Evolutionary conservation across 768 basidiomycete species (phyloP).

Genomic region (Xerocomus potaroensis): DNA sequence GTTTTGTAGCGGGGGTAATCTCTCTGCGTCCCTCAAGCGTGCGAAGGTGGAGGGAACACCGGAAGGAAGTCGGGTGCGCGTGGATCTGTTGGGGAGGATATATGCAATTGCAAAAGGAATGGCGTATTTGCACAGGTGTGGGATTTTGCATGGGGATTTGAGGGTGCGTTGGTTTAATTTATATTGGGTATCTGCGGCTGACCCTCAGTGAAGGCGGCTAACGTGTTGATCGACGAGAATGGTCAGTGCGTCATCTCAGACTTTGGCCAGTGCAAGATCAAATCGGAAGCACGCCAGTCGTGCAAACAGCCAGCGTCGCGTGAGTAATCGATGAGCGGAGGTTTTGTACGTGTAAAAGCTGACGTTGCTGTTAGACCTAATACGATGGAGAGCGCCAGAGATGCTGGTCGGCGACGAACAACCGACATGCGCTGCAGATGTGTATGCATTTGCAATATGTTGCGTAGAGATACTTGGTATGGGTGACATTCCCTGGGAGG

Average conservation of each 20-base stretch:
- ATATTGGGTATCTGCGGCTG: not conserved
- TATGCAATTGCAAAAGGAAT: slow-evolving; percentile 77
- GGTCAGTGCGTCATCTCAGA: slow-evolving; percentile 72
- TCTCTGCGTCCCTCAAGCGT: slow-evolving; percentile 54
- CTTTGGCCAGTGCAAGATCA: slow-evolving; percentile 81
- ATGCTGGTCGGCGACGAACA: slow-evolving; percentile 45
- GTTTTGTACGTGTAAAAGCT: not conserved
- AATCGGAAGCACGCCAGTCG: slow-evolving; percentile 60
- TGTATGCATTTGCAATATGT: slow-evolving; percentile 65
- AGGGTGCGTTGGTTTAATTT: slow-evolving; percentile 45
- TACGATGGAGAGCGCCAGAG: slow-evolving; percentile 73
- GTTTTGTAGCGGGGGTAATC: slow-evolving; percentile 61
- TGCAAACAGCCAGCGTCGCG: slow-evolving; percentile 48
- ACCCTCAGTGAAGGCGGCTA: slow-evolving; percentile 49
- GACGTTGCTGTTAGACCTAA: slow-evolving; percentile 46
- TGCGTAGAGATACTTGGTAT: slow-evolving; percentile 62
- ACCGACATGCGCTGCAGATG: slow-evolving; percentile 54
- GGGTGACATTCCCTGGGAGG: slow-evolving; percentile 58
- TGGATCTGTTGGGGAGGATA: slow-evolving; percentile 56
- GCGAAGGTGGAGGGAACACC: slow-evolving; percentile 1
- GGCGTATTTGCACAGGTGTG: slow-evolving; percentile 69
- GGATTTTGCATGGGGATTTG: slow-evolving; percentile 75
- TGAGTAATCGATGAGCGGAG: slow-evolving; percentile 17
- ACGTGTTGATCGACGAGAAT: slow-evolving; percentile 69
- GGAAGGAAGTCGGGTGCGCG: not conserved